Conservation (phyloP, 805 yeast species). For the Pichia thaimueangensis region DNA sequence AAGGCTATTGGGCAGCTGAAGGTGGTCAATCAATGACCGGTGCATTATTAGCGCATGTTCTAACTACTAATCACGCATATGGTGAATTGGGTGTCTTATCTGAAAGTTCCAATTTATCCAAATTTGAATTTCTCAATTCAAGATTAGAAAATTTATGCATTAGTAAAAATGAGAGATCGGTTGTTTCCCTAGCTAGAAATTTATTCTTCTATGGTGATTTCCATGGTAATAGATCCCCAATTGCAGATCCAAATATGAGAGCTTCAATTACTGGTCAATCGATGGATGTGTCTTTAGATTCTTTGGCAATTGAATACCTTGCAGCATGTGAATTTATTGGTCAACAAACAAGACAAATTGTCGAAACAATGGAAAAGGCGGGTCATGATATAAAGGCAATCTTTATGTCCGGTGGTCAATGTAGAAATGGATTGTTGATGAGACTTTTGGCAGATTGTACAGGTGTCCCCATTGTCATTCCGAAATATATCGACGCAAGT, state of each 20-base stretch:
- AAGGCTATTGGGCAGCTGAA: slow-evolving; percentile 90
- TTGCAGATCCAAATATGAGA: slow-evolving; percentile 90
- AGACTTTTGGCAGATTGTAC: slow-evolving; percentile 89
- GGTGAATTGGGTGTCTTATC: slow-evolving; percentile 62
- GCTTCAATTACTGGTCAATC: slow-evolving; percentile 90
- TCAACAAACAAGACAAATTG: slow-evolving; percentile 93
- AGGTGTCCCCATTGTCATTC: slow-evolving; percentile 85
- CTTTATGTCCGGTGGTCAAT: slow-evolving; percentile 95
- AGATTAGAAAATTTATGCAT: slow-evolving; percentile 60
- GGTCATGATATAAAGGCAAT: slow-evolving; percentile 76
- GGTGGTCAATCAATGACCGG: slow-evolving; percentile 99
- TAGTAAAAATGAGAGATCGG: slow-evolving; percentile 56
- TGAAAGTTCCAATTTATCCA: slow-evolving; percentile 60
- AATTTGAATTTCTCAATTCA: slow-evolving; percentile 77
- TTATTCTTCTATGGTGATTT: slow-evolving; percentile 92
- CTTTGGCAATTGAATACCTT: slow-evolving; percentile 76
- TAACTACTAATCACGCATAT: slow-evolving; percentile 85
- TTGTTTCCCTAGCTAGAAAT: slow-evolving; percentile 75
- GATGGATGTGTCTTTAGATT: slow-evolving; percentile 82
- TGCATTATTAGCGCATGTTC: slow-evolving; percentile 81
- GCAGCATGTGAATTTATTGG: slow-evolving; percentile 97
- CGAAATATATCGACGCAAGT: slow-evolving; percentile 92
- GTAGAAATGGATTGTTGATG: slow-evolving; percentile 85
- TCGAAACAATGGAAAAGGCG: slow-evolving; percentile 70
- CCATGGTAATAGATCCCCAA: slow-evolving; percentile 96